Conservation (phyloP, 768 basidiomycete species). For the Coprinopsis marcescibilis region DNA sequence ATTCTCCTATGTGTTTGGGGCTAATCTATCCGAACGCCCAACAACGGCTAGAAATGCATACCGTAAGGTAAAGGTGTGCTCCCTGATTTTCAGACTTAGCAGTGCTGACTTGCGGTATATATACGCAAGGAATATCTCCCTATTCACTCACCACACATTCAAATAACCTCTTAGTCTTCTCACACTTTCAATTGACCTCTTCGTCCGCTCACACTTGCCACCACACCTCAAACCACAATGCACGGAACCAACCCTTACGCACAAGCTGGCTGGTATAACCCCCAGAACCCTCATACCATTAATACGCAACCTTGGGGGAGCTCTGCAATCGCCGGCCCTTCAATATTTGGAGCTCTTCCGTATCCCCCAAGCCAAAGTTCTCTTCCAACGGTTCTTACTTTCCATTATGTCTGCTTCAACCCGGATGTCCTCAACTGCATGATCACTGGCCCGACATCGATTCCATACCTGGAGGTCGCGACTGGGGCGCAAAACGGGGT, state of each 20-base stretch:
- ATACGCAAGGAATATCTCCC: not conserved
- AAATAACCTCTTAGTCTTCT: not conserved
- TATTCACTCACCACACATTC: too few relatives aligned
- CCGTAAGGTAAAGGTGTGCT: too few relatives aligned
- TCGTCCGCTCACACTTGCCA: not conserved
- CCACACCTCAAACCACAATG: conserved; percentile 7
- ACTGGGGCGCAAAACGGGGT: conserved; percentile 25
- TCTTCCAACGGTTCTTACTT: conserved; percentile 25
- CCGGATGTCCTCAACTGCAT: conserved; percentile 38
- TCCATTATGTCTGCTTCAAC: conserved; percentile 36
- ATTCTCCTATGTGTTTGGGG: too few relatives aligned
- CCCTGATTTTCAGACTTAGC: too few relatives aligned
- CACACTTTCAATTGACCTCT: not conserved
- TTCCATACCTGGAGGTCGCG: conserved; percentile 34
- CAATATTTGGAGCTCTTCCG: conserved; percentile 16
- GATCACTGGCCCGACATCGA: conserved; percentile 36
- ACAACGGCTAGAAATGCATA: too few relatives aligned
- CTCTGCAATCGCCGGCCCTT: conserved; percentile 10
- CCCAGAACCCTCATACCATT: conserved; percentile 13
- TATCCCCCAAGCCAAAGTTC: conserved; percentile 7
- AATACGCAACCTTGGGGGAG: conserved; percentile 11
- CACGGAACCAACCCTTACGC: conserved; percentile 14
- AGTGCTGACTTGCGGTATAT: too few relatives aligned
- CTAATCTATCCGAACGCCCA: too few relatives aligned
- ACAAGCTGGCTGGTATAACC: conserved; percentile 14